Base-by-base conservation (phyloP, 148 eudicot genomes). In the Cornus florida region DNA sequence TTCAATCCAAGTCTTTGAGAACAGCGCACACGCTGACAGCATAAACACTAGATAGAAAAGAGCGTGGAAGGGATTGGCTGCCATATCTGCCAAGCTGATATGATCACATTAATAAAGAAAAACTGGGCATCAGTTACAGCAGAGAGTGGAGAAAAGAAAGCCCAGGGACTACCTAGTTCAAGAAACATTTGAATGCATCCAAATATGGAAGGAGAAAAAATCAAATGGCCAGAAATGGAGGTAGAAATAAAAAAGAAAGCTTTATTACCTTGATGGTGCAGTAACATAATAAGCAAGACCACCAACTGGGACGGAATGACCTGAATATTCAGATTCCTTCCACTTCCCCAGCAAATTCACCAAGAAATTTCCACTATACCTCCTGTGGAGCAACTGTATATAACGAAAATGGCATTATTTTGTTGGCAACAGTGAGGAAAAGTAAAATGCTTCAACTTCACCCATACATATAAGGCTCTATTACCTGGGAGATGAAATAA, bases 61-160 rank as follows among this genome's bases (percentile, higher is more conserved):
- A 17, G 97, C 98, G 78, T 91, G 98, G 84, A 94, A 91, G n/a
- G 98, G 98, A 82, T 94, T 89, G 41, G 97, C 98, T 50, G 93
- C 93, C 90, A 94, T 86, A 78, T 91, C 93, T 11, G 94, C 94
- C 90, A 92, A 86, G 85, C 98, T 94, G 93, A 85, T 76, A 57
- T 67, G 28, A 75, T 65, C 22, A 74, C 69, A 43, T 23, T 20
- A 23, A 66, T 50, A 0, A 59, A 60, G 78, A 31, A 65, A 65
- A 59, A 80, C 60, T 64, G 31, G 59, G 14, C 67, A 67, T 56
- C 50, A 69, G 46, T 35, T 24, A 50, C 28, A 72, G 22, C 75
- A 12, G 64, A 48, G 53, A 7, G 53, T 48, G 39, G 76, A 57
- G 65, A 22, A 59, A 73, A 48, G 33, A 64, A 75, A 28, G 68